Evolutionary conservation across 164 flowering plant genomes (phyloP), one percentile per base, ranked within the genome.

Genomic region (Santalum album): DNA sequence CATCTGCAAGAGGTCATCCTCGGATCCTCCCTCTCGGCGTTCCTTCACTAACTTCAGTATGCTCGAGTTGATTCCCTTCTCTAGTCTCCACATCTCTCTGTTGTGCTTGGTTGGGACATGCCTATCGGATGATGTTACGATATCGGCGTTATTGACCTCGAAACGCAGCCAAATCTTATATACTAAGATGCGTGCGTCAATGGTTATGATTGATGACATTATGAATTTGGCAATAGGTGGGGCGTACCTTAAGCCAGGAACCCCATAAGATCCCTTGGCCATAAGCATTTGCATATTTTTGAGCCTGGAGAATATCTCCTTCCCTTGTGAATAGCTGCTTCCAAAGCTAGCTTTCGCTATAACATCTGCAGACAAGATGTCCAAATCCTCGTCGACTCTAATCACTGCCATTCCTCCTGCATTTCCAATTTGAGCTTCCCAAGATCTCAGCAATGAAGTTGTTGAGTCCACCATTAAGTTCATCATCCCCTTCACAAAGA

Each of bases 291-390:
- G 50, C 19, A 68, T 61, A 35, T 6, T 23, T 18, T 51, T 62
- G 27, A 63, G 58, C 23, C 55, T 63, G 1, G 36, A 19, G 26
- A 59, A 63, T 35, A 68, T 63, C 3, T 51, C 25, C 44, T 57
- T 59, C 21, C 65, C 67, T 29, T 68, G 34, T 0, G 44, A 1
- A 32, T 55, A 59, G 25, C 25, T 46, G 36, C 61, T 63, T 17
- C 72, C 67, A 47, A 68, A 68, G 17, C 59, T 49, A 45, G 67
- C 48, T 52, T 49, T 63, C 29, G 67, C 55, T 25, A 68, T 68
- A 1, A 63, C 39, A 26, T 63, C 67, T 18, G 61, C 55, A 26
- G 72, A 54, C 42, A 55, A 57, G 39, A 7, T 34, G 49, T 60
- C 56, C 45, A 60, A 11, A 43, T 64, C 65, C 45, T 60, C 59